A percentile compares a stretch with the other conserved stretches of the same genome.
Evolutionary conservation across 768 basidiomycete genomes (phyloP).

Genomic region (Neoboletus brunneissimus): DNA sequence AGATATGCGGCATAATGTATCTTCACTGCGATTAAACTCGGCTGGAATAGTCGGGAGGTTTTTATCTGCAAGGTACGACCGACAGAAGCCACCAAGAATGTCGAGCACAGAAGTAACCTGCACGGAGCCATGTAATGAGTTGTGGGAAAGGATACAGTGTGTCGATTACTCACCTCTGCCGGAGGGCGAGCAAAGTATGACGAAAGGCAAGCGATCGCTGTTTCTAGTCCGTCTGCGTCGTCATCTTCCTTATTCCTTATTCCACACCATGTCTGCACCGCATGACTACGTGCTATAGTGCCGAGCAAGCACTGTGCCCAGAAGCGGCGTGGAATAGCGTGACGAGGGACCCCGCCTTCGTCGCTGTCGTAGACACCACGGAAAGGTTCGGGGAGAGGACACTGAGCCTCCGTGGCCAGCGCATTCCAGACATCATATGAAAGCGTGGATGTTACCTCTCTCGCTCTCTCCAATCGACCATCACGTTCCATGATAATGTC

Average conservation of each 20-base stretch:
- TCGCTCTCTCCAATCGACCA: constrained; percentile 40
- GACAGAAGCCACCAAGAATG: constrained; percentile 40
- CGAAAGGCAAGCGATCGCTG: constrained; percentile 48
- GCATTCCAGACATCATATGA: constrained; percentile 58
- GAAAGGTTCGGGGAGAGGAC: constrained; percentile 35
- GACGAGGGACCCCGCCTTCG: constrained; percentile 12
- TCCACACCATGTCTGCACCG: constrained; percentile 39
- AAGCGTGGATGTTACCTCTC: constrained; percentile 37
- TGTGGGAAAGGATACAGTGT: background rate
- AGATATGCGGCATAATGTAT: constrained; percentile 31
- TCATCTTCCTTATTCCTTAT: constrained; percentile 8
- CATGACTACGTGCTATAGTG: constrained; percentile 42
- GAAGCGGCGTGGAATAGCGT: constrained; percentile 43
- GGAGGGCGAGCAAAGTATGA: constrained; percentile 49
- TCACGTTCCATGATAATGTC: constrained; percentile 37
- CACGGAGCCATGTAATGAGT: background rate
- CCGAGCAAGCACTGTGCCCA: constrained; percentile 50
- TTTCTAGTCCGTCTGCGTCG: constrained; percentile 37
- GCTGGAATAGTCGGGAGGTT: constrained; percentile 29
- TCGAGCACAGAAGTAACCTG: constrained; percentile 44
- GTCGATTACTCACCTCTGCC: constrained; percentile 35
- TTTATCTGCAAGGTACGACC: constrained; percentile 33
- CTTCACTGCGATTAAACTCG: constrained; percentile 34
- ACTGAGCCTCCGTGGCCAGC: constrained; percentile 39
- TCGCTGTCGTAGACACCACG: constrained; percentile 12